Percentiles rank a stretch among this genome's conserved stretches.
Evolutionary conservation across 495 filamentous ascomycete species (phyloP).

Genomic region (Tuber borchii): DNA sequence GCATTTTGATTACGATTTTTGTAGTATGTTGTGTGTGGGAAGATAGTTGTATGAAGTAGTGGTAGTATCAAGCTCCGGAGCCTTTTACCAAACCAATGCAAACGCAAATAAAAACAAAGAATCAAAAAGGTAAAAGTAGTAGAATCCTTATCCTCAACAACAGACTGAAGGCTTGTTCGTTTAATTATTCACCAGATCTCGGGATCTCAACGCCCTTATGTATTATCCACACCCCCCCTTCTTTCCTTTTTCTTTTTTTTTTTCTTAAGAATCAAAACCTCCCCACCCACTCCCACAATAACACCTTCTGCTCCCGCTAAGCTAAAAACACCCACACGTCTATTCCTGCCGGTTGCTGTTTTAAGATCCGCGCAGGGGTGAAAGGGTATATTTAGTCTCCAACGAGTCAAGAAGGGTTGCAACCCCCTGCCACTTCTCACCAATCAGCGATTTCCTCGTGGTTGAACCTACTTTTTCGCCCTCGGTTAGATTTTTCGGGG

Average conservation of each 20-base stretch:
- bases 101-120: background rate
- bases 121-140: background rate
- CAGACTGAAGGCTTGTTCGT: background rate
- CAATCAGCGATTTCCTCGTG: background rate
- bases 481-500: background rate
- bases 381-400: background rate
- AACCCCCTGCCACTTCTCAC: background rate
- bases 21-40: background rate
- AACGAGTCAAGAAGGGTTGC: background rate
- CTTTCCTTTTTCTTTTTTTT: too few relatives aligned
- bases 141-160: background rate
- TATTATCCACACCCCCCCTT: background rate
- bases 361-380: constrained; percentile 1
- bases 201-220: background rate
- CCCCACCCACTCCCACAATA: too few relatives aligned
- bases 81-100: background rate
- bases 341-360: constrained; percentile 3
- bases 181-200: background rate
- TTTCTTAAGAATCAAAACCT: too few relatives aligned
- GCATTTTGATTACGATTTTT: constrained; percentile 20
- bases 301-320: background rate
- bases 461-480: background rate
- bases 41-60: background rate
- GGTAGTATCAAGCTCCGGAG: background rate
- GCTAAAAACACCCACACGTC: constrained; percentile 1